Evolutionary conservation across 2,329 filamentous ascomycete species (phyloP), one percentile per base, ranked within the genome.

Genomic region (Penicillium sp.): DNA sequence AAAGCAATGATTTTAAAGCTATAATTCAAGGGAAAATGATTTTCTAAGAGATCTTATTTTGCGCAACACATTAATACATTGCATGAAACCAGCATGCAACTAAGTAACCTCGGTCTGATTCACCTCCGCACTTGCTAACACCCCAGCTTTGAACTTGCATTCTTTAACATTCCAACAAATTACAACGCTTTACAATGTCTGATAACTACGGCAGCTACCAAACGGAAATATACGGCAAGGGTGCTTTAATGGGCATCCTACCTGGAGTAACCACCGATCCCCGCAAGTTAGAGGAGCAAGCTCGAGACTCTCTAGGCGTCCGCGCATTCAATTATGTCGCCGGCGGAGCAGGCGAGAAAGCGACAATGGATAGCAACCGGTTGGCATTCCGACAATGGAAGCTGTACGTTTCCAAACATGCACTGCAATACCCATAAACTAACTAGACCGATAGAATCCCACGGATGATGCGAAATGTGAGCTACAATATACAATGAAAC

Each of bases 321-420:
- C 75, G 77, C 11, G 75, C 79, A 8, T 87, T 81, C 66, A 82
- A 82, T 58, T 88, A 88, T 71, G 80, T 87, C 25, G 75, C 79
- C 16, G 84, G 85, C n/a, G 84, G 83, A 7, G 85, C 85, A 0
- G 84, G 85, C 2, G 83, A 86, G 62, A 77, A 80, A 36, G 77
- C 82, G 2, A 88, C 85, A 0, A 82, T 84, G 77, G 80, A 82
- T 48, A 82, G 82, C 41, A 86, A 86, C 63, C 76, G 79, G 8
- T 71, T 82, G 19, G 83, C 83, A 1, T 86, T 87, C 59, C 73
- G 78, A 38, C 78, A 80, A 56, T 79, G 76, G 76, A 78, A 76
- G 65, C 46, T 74, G 75, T 74, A 66, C 55, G 66, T 59, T 11
- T 50, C 11, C 28, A 19, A 2, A n/a, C 16, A 4, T 42, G 37